A percentile compares a stretch with the other conserved stretches of the same genome.
These are phyloP conservation scores for Monosporascus sp. DNA, from an alignment of 2,329 filamentous ascomycete genomes.

Conservation along the genomic window DNA sequence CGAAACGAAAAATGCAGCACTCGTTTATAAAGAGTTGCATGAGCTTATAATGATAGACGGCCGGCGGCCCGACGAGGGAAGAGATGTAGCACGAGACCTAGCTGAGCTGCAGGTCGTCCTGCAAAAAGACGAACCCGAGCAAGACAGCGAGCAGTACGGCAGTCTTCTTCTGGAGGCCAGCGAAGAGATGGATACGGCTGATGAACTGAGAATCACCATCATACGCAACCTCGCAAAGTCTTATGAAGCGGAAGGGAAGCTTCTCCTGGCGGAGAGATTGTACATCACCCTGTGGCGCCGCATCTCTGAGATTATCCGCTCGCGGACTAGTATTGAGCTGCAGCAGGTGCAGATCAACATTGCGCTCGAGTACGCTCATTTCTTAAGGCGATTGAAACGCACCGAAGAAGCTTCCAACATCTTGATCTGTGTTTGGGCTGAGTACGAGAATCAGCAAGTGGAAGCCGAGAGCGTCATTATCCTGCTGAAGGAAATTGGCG, in stretches of 20 bases:
- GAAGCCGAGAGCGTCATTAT: constrained; percentile 28
- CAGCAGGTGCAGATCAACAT: constrained; percentile 33
- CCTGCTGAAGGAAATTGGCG: constrained; percentile 30
- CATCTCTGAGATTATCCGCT: constrained; percentile 27
- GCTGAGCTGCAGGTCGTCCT: constrained; percentile 30
- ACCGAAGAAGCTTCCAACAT: constrained; percentile 32
- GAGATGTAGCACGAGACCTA: constrained; percentile 25
- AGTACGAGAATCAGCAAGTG: constrained; percentile 31
- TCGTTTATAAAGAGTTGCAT: constrained; percentile 28
- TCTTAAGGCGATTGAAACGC: constrained; percentile 26
- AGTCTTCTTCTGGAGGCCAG: constrained; percentile 30
- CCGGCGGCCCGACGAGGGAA: constrained; percentile 24
- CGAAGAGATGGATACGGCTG: constrained; percentile 27
- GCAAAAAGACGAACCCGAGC: constrained; percentile 17
- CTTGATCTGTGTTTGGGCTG: constrained; percentile 34
- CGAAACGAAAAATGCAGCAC: constrained; percentile 27
- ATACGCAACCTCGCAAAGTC: constrained; percentile 29
- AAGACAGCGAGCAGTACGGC: constrained; percentile 25
- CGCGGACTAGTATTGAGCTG: constrained; percentile 25
- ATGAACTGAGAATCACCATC: constrained; percentile 28
- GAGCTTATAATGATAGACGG: constrained; percentile 28
- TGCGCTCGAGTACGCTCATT: constrained; percentile 31
- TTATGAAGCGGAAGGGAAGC: constrained; percentile 27
- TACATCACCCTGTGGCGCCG: constrained; percentile 35
- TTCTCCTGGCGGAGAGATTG: constrained; percentile 30